Base-by-base conservation (phyloP, 495 filamentous ascomycete genomes). In the Schizothecium vesticola region DNA sequence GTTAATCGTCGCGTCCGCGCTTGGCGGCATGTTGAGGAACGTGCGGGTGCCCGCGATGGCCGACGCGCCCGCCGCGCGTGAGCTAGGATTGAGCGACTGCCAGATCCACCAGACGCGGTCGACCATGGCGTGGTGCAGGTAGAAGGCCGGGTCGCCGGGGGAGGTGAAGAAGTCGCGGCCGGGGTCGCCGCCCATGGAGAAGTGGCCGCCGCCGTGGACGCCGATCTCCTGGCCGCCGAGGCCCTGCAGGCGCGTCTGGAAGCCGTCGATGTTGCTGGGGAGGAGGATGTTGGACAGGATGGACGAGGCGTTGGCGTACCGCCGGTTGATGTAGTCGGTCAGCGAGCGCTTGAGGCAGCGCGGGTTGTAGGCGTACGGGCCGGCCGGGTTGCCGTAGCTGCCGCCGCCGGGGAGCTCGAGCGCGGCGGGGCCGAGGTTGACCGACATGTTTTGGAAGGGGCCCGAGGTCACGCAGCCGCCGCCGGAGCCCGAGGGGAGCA, bases 101-200 rank as follows among this genome's bases (percentile, higher is more conserved):
- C 90, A 92, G n/a, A 87, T 86, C 83, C 86, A 88, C 82, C 85
- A 92, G 3, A 86, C 65, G 12, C 86, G 84, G 72, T 91, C 90
- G 60, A 92, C 81, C 83, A 84, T 84, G 31, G 78, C 83, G 71
- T 91, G 90, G 71, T 91, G 89, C 21, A 87, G 79, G 71, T 79
- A 92, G 76, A 92, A 92, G 1, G 80, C 83, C 13, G 89, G 88
- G 65, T 91, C 90, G 6, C 87, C 86, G 8, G 89, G 86, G 11
- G 83, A 86, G 5, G 76, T 77, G 70, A 80, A 90, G 25, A 88
- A 72, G 74, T 90, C 89, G 2, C 75, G 70, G 2, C 83, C 84
- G 0, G 85, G 83, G 73, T 90, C 85, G 43, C 86, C 88, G 43
- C 73, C 90, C 66, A 90, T 83, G 5, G 83, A 77, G 71, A 84